These are phyloP conservation scores for Globomyces pollinis-pini DNA, from an alignment of 192 early-diverging fungal genomes.

Conservation along the genomic window DNA sequence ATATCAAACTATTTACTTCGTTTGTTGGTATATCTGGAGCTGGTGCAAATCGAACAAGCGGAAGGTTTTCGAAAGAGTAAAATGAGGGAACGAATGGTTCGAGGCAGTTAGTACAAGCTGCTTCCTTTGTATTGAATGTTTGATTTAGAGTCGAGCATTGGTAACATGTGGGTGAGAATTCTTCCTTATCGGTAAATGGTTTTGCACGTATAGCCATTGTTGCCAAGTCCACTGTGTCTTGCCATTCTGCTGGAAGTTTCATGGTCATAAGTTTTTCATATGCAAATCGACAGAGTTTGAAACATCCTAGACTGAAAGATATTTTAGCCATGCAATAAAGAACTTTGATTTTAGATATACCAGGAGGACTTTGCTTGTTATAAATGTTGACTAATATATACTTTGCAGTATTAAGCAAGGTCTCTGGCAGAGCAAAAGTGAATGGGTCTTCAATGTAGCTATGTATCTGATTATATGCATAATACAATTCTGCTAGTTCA, in stretches of 20 bases:
- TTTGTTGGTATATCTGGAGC: conserved; percentile 33
- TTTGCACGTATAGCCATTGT: conserved; percentile 36
- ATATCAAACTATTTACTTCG: conserved; percentile 27
- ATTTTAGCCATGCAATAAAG: conserved; percentile 47
- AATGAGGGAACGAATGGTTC: conserved; percentile 42
- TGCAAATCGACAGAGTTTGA: conserved; percentile 36
- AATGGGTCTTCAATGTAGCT: conserved; percentile 53
- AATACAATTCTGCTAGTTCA: conserved; percentile 41
- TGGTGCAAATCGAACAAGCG: conserved; percentile 38
- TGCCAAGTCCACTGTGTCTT: conserved; percentile 38
- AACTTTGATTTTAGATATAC: conserved; percentile 40
- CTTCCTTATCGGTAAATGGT: conserved; percentile 35
- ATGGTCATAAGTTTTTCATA: conserved; percentile 38
- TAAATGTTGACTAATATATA: conserved; percentile 33
- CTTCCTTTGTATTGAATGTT: conserved; percentile 32
- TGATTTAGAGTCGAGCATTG: conserved; percentile 40
- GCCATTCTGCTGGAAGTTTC: conserved; percentile 33
- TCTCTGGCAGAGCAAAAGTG: conserved; percentile 39
- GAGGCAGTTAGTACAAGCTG: conserved; percentile 34
- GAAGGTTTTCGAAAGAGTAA: conserved; percentile 47
- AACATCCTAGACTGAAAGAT: conserved; percentile 27
- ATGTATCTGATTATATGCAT: conserved; percentile 42
- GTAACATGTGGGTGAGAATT: conserved; percentile 33
- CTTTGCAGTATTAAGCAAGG: conserved; percentile 44
- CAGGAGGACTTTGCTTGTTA: conserved; percentile 15